Evolutionary conservation across 441 rosid genomes (phyloP).

Genomic region (Corymbia citriodora): DNA sequence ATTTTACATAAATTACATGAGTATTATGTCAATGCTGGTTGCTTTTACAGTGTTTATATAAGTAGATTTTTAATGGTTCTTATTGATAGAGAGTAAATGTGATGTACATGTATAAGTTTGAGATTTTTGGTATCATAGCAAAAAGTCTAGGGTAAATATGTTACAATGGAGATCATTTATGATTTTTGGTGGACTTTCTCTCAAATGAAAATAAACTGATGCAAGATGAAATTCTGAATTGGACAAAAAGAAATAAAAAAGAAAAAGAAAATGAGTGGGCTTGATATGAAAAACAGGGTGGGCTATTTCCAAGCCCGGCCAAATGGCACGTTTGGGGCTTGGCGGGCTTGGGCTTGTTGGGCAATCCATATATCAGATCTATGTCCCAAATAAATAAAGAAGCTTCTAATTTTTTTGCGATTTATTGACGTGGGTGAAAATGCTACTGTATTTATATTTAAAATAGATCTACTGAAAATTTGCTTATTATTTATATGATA

Average conservation of each 20-base stretch:
- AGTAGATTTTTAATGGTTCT: no score
- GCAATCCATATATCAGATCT: background rate
- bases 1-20: background rate
- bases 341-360: background rate
- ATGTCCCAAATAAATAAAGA: background rate
- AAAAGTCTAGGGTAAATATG: no score
- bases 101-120: fast-evolving
- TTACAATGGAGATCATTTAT: no score
- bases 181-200: background rate
- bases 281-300: background rate
- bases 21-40: background rate
- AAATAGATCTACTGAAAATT: background rate
- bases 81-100: no score
- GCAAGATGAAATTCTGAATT: background rate
- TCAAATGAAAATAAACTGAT: background rate
- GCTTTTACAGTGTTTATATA: no score
- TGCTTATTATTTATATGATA: background rate
- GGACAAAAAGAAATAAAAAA: background rate
- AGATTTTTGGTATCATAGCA: background rate
- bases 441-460: background rate
- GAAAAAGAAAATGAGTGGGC: background rate
- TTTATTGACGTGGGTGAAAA: background rate
- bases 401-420: background rate
- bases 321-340: background rate
- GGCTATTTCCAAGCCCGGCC: background rate